A percentile compares a stretch with the other conserved stretches of the same genome.
Evolutionary conservation across 2,329 filamentous ascomycete species (phyloP).

Genomic region (Colletotrichum spaethianum): DNA sequence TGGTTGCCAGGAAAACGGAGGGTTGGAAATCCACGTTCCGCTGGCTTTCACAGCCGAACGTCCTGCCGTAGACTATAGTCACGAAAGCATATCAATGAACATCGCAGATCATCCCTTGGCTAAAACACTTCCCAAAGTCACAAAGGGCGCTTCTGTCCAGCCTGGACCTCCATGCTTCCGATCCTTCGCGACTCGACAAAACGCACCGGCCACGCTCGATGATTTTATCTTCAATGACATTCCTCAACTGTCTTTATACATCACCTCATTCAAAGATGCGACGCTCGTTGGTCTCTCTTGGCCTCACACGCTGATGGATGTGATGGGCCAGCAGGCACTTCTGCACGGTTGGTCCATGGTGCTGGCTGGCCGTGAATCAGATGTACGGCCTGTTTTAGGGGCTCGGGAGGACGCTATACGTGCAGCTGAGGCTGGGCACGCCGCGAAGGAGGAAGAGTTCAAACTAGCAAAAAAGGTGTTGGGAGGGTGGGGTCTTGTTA

Average conservation of each 20-base stretch:
- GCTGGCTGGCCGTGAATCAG: conserved; percentile 56
- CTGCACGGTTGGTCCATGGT: conserved; percentile 61
- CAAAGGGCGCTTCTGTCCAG: conserved; percentile 37
- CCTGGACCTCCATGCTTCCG: conserved; percentile 28
- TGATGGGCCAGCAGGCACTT: conserved; percentile 57
- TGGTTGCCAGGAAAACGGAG: conserved; percentile 34
- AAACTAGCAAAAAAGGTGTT: conserved; percentile 45
- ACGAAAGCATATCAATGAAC: conserved; percentile 49
- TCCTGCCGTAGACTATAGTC: conserved; percentile 58
- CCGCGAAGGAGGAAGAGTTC: conserved; percentile 44
- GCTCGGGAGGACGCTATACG: conserved; percentile 53
- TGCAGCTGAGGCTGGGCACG: conserved; percentile 23
- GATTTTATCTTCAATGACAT: conserved; percentile 58
- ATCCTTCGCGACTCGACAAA: conserved; percentile 32
- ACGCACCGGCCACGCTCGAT: conserved; percentile 45
- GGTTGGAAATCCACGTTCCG: conserved; percentile 51
- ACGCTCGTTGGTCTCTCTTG: conserved; percentile 62
- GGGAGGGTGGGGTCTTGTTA: conserved; percentile 45
- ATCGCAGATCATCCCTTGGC: conserved; percentile 59
- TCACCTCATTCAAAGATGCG: conserved; percentile 62
- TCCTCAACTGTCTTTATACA: conserved; percentile 62
- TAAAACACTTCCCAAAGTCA: conserved; percentile 51
- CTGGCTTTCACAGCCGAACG: conserved; percentile 46
- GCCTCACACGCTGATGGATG: conserved; percentile 64
- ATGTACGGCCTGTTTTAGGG: conserved; percentile 55